Evolutionary conservation across 192 early-diverging fungal species (phyloP), one percentile per base, ranked within the genome.

Genomic region (Coemansia sp.): DNA sequence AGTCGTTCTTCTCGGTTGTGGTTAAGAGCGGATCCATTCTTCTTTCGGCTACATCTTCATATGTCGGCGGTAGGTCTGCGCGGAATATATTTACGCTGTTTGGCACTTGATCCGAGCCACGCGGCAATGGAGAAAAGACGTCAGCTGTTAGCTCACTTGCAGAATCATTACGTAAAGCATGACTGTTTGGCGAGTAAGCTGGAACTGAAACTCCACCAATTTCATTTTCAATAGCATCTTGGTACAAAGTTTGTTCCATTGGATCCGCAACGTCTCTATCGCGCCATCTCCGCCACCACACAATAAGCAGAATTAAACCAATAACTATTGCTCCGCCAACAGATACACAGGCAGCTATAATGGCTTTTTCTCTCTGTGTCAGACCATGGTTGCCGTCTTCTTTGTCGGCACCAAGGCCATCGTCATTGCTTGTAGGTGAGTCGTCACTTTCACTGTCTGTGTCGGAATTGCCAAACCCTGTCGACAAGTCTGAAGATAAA

Each of bases 191-290:
- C 3, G 26, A 11, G 29, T 29, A 27, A 4, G 53, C 29, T 13
- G 53, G 53, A 11, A 54, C 53, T 0, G 53, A n/a, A 3, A 27
- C 24, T 23, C 53, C 53, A n/a, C 53, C 53, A 29, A 54, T 54
- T 3, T 54, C 53, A 4, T 14, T 11, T 32, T 26, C 24, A 6
- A 54, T 54, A 7, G n/a, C 26, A 7, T 54, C 53, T 3, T 18
- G 53, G 8, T 27, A 54, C 26, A 29, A 13, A 10, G 26, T 54
- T 13, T 54, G 26, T 32, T 13, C 29, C 23, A 54, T 13, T 13
- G 29, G 53, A 54, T 54, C 53, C 2, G 29, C 12, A 8, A 32
- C 26, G 29, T 49, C 47, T 9, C 47, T n/a, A 19, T 19, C 19
- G 24, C 24, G 53, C 24, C 29, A 54, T 29, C 53, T 26, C 3